Evolutionary conservation across 1,284 basidiomycete species (phyloP).

Genomic region (Leucoagaricus sp.): DNA sequence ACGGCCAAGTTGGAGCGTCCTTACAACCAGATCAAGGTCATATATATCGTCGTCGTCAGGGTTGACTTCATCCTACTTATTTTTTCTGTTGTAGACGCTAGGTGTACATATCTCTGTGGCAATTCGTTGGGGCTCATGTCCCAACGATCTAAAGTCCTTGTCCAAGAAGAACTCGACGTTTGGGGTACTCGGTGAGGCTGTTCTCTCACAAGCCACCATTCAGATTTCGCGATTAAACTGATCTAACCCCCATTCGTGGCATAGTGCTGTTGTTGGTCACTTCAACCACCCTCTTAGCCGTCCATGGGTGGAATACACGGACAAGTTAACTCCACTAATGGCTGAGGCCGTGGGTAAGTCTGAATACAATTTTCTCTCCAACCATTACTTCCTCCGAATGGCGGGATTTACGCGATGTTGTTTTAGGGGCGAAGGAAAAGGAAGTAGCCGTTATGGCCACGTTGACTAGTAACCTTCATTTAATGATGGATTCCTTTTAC

Average conservation of each 20-base stretch:
- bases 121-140: conserved; percentile 92
- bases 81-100: conserved; percentile 38
- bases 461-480: conserved; percentile 92
- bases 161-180: conserved; percentile 86
- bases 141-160: conserved; percentile 68
- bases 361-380: too few species aligned
- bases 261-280: conserved; percentile 89
- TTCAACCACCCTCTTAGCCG: conserved; percentile 85
- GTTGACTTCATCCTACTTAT: conserved; percentile 11
- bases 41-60: conserved; percentile 18
- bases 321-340: conserved; percentile 73
- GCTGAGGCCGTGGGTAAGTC: conserved; percentile 82
- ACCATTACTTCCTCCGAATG: neutral
- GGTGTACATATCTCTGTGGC: conserved; percentile 89
- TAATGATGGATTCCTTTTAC: conserved; percentile 94
- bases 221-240: conserved; percentile 11
- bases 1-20: conserved; percentile 53
- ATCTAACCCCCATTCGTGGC: conserved; percentile 15
- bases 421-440: conserved; percentile 75
- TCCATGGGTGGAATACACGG: conserved; percentile 84
- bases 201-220: conserved; percentile 8
- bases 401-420: conserved; percentile 22
- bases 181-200: conserved; percentile 79
- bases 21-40: conserved; percentile 40
- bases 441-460: conserved; percentile 97